Evolutionary conservation across 2,329 filamentous ascomycete genomes (phyloP), one percentile per base, ranked within the genome.

Genomic region (Clonostachys byssicola): DNA sequence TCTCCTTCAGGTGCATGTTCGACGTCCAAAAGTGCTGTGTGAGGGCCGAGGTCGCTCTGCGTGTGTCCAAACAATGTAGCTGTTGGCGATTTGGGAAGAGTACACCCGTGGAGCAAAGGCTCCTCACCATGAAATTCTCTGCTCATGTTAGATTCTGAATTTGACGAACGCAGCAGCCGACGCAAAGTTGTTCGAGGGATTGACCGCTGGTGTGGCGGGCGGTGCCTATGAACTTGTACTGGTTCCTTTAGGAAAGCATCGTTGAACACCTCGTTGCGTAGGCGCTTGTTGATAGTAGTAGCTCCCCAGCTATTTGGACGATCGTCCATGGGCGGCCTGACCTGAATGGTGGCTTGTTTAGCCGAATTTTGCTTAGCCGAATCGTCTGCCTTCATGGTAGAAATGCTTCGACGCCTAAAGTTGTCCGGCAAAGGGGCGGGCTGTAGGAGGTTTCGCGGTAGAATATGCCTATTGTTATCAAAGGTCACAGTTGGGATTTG

Each of bases 381-480:
- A 9, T 45, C 49, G 12, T 57, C 52, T 5, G 59, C 23, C 18
- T 59, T 64, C 6, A 58, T 44, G 6, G 57, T 57, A 34, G 66
- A 67, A 12, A 60, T 58, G 42, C 64, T 67, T 38, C 62, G 58
- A 18, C 63, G 64, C 17, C 65, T 58, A 30, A 58, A 54, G 30
- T 55, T 55, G 5, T 62, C 61, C 6, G 61, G 58, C 8, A 66
- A 61, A 5, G 67, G 60, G 33, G 83, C 74, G 16, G 85, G 75
- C 46, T 84, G 81, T 44, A 96, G 86, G 30, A 96, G 76, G 57
- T 88, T 89, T 42, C 89, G 83, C 2, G 92, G 92, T 40, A 96
- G 83, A 49, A 97, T 95, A 61, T 97, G 92, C 53, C 87, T 83
- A 62, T 97, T 97, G 63, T 96, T 92, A 59, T 92, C 89, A 51